Base-by-base conservation (phyloP, 345 rosid genomes). In the Punica granatum region DNA sequence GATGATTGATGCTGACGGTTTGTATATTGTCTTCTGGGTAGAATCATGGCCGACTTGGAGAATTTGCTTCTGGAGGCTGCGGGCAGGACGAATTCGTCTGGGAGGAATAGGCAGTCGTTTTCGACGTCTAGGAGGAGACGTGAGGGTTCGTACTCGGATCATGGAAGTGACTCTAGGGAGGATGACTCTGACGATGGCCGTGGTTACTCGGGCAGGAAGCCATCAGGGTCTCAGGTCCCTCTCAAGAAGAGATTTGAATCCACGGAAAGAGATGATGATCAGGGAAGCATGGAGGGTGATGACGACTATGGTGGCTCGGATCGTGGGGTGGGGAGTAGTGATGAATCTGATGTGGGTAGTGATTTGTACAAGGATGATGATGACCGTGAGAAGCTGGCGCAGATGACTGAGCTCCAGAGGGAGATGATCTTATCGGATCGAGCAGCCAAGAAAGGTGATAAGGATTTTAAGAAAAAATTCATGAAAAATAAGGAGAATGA, bases 1-100 rank as follows among this genome's bases (percentile, higher is more conserved):
- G 58, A n/a, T 51, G 28, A n/a, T n/a, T n/a, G n/a, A n/a, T n/a
- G n/a, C 3, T 7, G 58, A 11, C 13, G 58, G 54, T 54, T 23
- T 54, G 31, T 54, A 0, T 10, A 15, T 37, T 21, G 28, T 34
- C 4, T n/a, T 1, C 6, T 9, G 46, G n/a, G n/a, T 4, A 13
- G 21, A 60, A 67, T 26, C 68, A 90, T 90, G 98, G 90, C 84
- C n/a, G 98, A 92, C 72, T 80, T 90, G 71, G 99, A 95, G 70
- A 83, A 88, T 76, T 81, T 92, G 83, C 94, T 95, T 48, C 82
- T 92, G 37, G 98, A 92, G 85, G 99, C 99, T 21, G 99, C 99
- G 1, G 99, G 99, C 34, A 92, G 99, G 73, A 82, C 98, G 1
- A 80, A 84, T 35, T 71, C 82, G 2, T 65, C 83, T 9, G 87